Base-by-base conservation (phyloP, 768 basidiomycete genomes). In the Terana coerulea region DNA sequence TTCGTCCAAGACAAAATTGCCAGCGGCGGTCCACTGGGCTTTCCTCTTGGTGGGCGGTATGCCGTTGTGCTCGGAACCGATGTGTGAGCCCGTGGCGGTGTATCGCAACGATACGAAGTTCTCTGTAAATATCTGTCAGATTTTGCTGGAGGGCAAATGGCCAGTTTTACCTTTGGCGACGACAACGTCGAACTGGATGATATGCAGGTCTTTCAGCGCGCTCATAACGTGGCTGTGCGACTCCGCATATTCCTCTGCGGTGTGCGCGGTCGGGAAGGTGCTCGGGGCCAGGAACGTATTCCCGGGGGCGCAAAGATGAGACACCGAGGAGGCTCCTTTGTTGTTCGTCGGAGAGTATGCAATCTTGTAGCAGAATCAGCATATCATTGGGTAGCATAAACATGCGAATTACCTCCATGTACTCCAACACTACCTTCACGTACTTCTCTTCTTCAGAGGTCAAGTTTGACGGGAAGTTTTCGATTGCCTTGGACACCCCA, bases 391-490 rank as follows among this genome's bases (percentile, higher is more conserved):
- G n/a, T n/a, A n/a, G n/a, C n/a, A n/a, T n/a, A n/a, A n/a, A n/a
- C n/a, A n/a, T n/a, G n/a, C n/a, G n/a, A n/a, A n/a, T 11, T 24
- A 56, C 56, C 51, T 57, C 56, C 53, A 58, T 58, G 28, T 58
- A 58, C 34, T 54, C 53, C n/a, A 54, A 39, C 12, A 58, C 56
- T 21, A 52, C 36, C 49, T 44, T 51, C 15, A 58, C 50, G 34
- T 58, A 51, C 33, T 22, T 28, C 48, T 54, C 52, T 33, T 57
- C 56, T 39, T 53, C 35, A 3, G 34, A 22, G 6, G 56, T 53
- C n/a, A 57, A 41, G 14, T 25, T 37, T 5, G 56, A 46, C 1
- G 56, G 56, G 43, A 57, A 53, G 42, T 53, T 53, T 9, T 49
- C 48, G 36, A 57, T 57, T 8, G 47, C 41, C 31, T 45, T 51